These are phyloP conservation scores for Leishmania gerbilli DNA, from an alignment of 208 protist genomes.

Conservation along the genomic window DNA sequence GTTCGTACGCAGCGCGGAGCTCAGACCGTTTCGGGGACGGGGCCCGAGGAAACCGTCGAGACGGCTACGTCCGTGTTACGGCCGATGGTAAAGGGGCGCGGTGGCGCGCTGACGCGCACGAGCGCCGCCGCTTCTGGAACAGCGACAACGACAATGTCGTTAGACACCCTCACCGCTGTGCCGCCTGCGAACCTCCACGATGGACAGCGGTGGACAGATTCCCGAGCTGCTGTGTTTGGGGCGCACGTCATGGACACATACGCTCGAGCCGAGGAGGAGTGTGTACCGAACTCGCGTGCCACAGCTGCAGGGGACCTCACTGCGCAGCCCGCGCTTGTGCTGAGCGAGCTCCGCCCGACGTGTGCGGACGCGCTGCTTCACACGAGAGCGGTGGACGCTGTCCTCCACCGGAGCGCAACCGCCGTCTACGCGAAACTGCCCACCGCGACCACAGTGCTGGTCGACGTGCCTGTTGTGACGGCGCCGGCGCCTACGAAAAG, in stretches of 20 bases:
- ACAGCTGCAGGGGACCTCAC: not conserved
- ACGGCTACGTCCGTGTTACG: slow-evolving; percentile 20
- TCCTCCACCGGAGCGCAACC: not conserved
- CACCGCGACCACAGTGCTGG: not conserved
- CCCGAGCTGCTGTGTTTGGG: not conserved
- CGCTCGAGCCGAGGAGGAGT: not conserved
- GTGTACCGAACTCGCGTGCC: not conserved
- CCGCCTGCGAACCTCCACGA: not conserved
- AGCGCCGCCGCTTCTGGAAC: not conserved
- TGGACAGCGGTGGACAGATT: not conserved
- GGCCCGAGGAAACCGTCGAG: slow-evolving; percentile 3
- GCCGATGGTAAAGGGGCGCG: slow-evolving; percentile 7
- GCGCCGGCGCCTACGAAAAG: not conserved
- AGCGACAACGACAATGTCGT: not conserved
- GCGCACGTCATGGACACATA: slow-evolving; percentile 1
- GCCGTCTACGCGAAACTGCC: not conserved
- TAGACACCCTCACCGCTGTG: not conserved
- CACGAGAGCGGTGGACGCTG: slow-evolving; percentile 1
- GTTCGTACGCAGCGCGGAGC: slow-evolving; percentile 6
- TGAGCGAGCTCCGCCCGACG: not conserved
- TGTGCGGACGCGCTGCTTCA: slow-evolving; percentile 5
- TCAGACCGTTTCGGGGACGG: not conserved
- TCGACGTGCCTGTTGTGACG: not conserved
- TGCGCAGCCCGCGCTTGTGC: not conserved
- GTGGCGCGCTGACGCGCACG: not conserved